phyloP scores from a whole-genome alignment of 2,329 filamentous ascomycete species.

The Xylogone sp. region DNA sequence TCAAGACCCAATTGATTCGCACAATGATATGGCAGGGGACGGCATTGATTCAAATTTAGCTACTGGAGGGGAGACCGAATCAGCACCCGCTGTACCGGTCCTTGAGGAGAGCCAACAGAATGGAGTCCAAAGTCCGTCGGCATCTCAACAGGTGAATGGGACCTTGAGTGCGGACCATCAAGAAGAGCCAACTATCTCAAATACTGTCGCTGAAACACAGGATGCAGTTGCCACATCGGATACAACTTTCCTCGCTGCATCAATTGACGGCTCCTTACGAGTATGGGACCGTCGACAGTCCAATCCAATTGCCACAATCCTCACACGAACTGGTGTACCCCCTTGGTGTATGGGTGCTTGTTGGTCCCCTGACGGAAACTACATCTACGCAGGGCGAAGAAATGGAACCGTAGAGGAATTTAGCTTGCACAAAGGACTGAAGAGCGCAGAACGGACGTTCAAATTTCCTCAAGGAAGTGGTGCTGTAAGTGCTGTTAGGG shows the following conservation, averaged over 20 bases:
- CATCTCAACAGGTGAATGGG: slow-evolving; percentile 11
- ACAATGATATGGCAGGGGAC: slow-evolving; percentile 22
- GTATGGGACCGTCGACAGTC: slow-evolving; percentile 85
- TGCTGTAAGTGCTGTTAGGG: slow-evolving; percentile 78
- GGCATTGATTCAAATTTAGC: slow-evolving; percentile 6
- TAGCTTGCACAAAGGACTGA: slow-evolving; percentile 75
- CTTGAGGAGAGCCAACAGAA: slow-evolving; percentile 19
- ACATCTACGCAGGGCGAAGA: slow-evolving; percentile 85
- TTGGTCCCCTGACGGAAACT: slow-evolving; percentile 95
- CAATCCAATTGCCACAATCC: slow-evolving; percentile 75
- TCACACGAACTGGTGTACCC: slow-evolving; percentile 69
- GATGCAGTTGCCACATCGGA: slow-evolving; percentile 61
- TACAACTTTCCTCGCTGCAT: slow-evolving; percentile 82
- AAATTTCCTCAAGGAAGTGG: slow-evolving; percentile 88
- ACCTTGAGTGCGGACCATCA: slow-evolving; percentile 4
- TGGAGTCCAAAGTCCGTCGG: slow-evolving; percentile 1
- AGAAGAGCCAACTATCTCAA: slow-evolving; percentile 5
- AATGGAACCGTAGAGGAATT: slow-evolving; percentile 95
- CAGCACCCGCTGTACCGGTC: slow-evolving; percentile 9
- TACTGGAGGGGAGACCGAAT: not conserved
- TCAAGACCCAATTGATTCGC: slow-evolving; percentile 18
- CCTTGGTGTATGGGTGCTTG: slow-evolving; percentile 98
- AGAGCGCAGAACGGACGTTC: slow-evolving; percentile 72
- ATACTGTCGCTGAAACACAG: slow-evolving; percentile 33
- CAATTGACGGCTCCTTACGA: slow-evolving; percentile 82